phyloP scores from a whole-genome alignment of 1,139 yeast genomes.

The Geotrichum phurueaensis region DNA sequence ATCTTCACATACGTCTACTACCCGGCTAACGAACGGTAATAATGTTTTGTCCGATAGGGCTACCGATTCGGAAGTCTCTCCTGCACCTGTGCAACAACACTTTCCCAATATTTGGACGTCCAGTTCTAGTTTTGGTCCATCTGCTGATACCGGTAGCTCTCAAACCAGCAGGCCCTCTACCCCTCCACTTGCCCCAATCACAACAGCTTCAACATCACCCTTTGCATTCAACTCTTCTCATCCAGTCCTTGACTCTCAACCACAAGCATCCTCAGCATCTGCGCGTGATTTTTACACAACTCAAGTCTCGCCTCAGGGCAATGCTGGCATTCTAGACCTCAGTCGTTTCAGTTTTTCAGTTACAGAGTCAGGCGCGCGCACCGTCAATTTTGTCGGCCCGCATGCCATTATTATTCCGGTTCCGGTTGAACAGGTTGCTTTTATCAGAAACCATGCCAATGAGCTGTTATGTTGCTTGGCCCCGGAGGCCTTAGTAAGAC shows the following conservation, averaged over 20 bases:
- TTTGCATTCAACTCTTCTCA: not conserved
- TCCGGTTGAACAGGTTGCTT: conserved; percentile 8
- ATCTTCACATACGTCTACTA: not conserved
- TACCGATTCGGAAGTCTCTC: not conserved
- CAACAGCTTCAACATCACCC: not conserved
- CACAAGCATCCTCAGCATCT: not conserved
- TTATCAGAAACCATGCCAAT: conserved; percentile 12
- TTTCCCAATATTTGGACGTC: not conserved
- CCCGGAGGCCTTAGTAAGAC: conserved; percentile 10
- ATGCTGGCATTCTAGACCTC: conserved; percentile 11
- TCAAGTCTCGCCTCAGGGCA: conserved; percentile 1
- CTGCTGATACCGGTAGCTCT: not conserved
- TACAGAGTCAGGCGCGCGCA: not conserved
- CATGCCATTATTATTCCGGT: conserved; percentile 8
- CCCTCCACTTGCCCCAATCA: not conserved
- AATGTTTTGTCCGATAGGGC: not conserved
- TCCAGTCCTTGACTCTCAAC: not conserved
- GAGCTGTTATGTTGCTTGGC: conserved; percentile 15
- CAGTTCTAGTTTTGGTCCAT: conserved; percentile 1
- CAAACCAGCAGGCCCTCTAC: not conserved
- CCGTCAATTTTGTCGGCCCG: conserved; percentile 5
- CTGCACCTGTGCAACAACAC: not conserved
- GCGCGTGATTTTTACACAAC: not conserved
- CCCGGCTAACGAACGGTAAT: not conserved
- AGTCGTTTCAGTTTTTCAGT: not conserved